These are phyloP conservation scores for Mucor lusitanicus DNA, from an alignment of 371 early-diverging fungal genomes.

Conservation along the genomic window DNA sequence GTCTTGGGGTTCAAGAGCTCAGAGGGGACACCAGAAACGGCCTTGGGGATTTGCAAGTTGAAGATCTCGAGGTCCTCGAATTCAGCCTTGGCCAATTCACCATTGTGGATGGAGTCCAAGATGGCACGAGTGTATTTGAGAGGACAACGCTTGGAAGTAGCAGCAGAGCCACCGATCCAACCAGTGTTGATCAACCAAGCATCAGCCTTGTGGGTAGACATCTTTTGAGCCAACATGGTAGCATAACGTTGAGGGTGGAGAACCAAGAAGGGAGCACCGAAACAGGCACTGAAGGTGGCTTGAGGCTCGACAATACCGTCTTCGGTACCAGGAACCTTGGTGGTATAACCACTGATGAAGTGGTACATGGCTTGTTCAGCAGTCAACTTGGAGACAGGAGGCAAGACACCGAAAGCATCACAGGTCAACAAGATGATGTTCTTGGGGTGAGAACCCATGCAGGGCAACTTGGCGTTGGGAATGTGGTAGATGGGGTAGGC, in stretches of 20 bases:
- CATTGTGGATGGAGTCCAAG: slow-evolving; percentile 94
- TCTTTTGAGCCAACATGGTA: slow-evolving; percentile 94
- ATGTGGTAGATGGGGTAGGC: slow-evolving; percentile 95
- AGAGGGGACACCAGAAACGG: slow-evolving; percentile 75
- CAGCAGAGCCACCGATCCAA: slow-evolving; percentile 95
- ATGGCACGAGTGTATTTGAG: slow-evolving; percentile 97
- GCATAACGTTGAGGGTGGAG: slow-evolving; percentile 97
- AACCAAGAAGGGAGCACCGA: slow-evolving; percentile 96
- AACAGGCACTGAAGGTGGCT: slow-evolving; percentile 94
- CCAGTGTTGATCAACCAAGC: slow-evolving; percentile 99
- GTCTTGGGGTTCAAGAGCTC: slow-evolving; percentile 87
- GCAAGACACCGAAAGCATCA: slow-evolving; percentile 97
- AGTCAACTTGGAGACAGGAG: slow-evolving; percentile 91
- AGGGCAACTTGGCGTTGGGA: slow-evolving; percentile 95
- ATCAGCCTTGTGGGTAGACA: slow-evolving; percentile 84
- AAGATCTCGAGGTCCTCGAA: slow-evolving; percentile 85
- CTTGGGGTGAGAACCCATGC: slow-evolving; percentile 91
- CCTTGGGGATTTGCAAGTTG: slow-evolving; percentile 83
- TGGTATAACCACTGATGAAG: slow-evolving; percentile 92
- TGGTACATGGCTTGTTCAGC: slow-evolving; percentile 96
- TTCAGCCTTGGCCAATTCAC: slow-evolving; percentile 83
- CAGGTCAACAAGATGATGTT: slow-evolving; percentile 97
- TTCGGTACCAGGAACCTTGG: slow-evolving; percentile 96
- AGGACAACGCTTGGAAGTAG: slow-evolving; percentile 88
- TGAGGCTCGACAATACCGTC: slow-evolving; percentile 93